Evolutionary conservation across 2,329 filamentous ascomycete genomes (phyloP).

Genomic region (Tolypocladium capitatum): DNA sequence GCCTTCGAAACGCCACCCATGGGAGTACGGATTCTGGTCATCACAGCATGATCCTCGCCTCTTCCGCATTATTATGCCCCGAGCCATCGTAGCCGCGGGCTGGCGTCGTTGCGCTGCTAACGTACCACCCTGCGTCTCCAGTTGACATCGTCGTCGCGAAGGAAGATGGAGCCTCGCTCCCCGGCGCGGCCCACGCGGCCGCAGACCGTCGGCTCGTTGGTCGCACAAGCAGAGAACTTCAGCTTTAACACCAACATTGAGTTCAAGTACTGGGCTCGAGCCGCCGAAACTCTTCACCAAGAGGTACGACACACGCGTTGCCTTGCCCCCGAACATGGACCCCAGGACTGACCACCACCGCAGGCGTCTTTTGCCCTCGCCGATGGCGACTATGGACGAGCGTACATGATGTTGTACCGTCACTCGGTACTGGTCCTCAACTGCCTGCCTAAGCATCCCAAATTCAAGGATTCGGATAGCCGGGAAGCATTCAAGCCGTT

Average conservation of each 20-base stretch:
- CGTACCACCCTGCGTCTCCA: not conserved
- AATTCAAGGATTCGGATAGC: constrained; percentile 53
- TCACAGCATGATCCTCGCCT: constrained; percentile 4
- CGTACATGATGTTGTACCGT: constrained; percentile 83
- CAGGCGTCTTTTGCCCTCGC: constrained; percentile 74
- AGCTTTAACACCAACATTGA: constrained; percentile 66
- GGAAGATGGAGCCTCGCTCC: constrained; percentile 15
- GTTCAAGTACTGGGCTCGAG: constrained; percentile 69
- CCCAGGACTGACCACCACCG: not conserved
- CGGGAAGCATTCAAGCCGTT: constrained; percentile 46
- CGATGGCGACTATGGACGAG: constrained; percentile 76
- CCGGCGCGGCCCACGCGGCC: constrained; percentile 35
- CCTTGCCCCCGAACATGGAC: not conserved
- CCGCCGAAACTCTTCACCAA: constrained; percentile 64
- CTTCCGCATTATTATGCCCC: constrained; percentile 1
- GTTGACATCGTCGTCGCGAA: not conserved
- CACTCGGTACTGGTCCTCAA: constrained; percentile 76
- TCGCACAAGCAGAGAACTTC: constrained; percentile 62
- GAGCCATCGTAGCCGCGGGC: constrained; percentile 1
- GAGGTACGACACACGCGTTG: constrained; percentile 45
- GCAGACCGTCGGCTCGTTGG: constrained; percentile 61
- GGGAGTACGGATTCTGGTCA: constrained; percentile 1
- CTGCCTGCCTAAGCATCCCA: constrained; percentile 61
- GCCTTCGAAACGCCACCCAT: not conserved
- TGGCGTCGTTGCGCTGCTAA: constrained; percentile 1